Evolutionary conservation across 352 stramenopile species (phyloP).

Genomic region (Blastocystis sp.): DNA sequence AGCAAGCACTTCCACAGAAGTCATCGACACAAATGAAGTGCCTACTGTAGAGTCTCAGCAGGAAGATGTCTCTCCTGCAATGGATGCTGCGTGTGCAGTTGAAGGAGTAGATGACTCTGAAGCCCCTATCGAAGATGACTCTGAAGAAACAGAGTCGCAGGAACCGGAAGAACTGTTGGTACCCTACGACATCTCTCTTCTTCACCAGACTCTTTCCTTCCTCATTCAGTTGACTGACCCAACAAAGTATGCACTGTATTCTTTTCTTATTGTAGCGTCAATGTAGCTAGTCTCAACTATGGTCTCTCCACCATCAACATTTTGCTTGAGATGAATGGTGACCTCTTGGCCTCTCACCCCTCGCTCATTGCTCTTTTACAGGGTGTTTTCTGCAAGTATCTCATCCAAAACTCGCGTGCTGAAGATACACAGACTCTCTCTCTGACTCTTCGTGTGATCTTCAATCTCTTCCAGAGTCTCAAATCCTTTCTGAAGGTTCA

Average conservation of each 20-base stretch:
- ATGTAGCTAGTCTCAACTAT: not conserved
- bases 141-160: slow-evolving; percentile 25
- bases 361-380: slow-evolving; percentile 74
- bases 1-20: not conserved
- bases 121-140: slow-evolving; percentile 37
- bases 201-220: slow-evolving; percentile 86
- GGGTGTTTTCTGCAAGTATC: slow-evolving; percentile 90
- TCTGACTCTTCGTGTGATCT: slow-evolving; percentile 91
- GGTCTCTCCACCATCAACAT: slow-evolving; percentile 80
- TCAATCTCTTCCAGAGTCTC: slow-evolving; percentile 98
- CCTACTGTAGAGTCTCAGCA: not conserved
- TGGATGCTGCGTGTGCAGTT: not conserved
- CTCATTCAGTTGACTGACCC: slow-evolving; percentile 85
- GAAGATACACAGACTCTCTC: slow-evolving; percentile 84
- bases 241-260: slow-evolving; percentile 65
- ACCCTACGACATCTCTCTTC: slow-evolving; percentile 77
- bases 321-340: slow-evolving; percentile 85
- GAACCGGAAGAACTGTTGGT: slow-evolving; percentile 42
- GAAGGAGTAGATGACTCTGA: not conserved
- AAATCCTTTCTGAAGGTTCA: slow-evolving; percentile 97
- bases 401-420: slow-evolving; percentile 89
- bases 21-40: not conserved
- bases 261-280: not conserved
- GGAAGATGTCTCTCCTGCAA: not conserved
- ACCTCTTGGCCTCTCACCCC: slow-evolving; percentile 73